phyloP scores from a whole-genome alignment of 2,329 filamentous ascomycete genomes.

The Arthroderma uncinatum region DNA sequence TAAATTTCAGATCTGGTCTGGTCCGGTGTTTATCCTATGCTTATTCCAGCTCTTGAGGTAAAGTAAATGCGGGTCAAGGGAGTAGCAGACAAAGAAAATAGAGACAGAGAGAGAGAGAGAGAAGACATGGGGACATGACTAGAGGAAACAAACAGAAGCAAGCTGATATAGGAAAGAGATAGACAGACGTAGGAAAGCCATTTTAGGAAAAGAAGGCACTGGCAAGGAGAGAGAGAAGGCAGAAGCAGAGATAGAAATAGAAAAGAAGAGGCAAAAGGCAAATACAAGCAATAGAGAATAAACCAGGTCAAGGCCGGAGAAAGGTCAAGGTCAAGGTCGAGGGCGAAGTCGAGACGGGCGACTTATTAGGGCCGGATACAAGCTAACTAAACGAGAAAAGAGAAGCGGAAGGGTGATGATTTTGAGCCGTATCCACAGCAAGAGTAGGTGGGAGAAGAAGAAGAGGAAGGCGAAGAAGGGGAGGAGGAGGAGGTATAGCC shows the following conservation, averaged over 20 bases:
- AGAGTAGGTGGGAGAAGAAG: no score
- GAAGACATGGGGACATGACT: slow-evolving; percentile 8
- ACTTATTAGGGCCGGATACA: not conserved
- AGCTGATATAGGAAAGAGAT: slow-evolving; percentile 14
- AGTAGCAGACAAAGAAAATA: no score
- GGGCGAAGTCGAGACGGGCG: not conserved
- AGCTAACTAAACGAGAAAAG: not conserved
- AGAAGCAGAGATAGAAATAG: not conserved
- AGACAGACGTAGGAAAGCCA: not conserved
- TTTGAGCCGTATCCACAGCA: not conserved
- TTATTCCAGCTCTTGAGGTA: slow-evolving; percentile 10
- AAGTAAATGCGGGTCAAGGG: not conserved
- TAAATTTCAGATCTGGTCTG: slow-evolving; percentile 2
- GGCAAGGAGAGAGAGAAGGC: not conserved
- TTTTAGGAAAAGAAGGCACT: not conserved
- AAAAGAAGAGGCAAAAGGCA: not conserved
- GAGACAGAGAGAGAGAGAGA: slow-evolving; percentile 6
- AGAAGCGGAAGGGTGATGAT: not conserved
- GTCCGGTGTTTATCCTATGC: slow-evolving; percentile 5
- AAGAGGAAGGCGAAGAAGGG: no score
- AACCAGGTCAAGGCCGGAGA: slow-evolving; percentile 1
- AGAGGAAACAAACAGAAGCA: not conserved
- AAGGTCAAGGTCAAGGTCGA: no score
- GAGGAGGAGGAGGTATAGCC: not conserved
- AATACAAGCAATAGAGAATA: not conserved